phyloP scores from a whole-genome alignment of 148 eudicot genomes.

The Fallopia convolvulus region DNA sequence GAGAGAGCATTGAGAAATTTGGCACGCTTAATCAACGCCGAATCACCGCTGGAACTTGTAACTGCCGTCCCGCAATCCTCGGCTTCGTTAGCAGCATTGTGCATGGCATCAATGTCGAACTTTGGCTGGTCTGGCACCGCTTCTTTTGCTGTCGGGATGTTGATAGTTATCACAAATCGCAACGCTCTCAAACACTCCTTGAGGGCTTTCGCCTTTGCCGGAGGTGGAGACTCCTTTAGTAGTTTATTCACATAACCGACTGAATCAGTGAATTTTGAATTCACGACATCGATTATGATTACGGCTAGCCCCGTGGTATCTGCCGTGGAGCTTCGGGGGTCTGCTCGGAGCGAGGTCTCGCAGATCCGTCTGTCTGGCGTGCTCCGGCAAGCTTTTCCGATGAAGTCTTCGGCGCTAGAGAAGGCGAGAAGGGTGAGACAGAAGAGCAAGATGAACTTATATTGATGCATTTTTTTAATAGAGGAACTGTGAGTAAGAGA shows the following conservation, averaged over 20 bases:
- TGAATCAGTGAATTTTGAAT: constrained; percentile 20
- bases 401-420: constrained; percentile 18
- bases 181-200: constrained; percentile 13
- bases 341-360: constrained; percentile 26
- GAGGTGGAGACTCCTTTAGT: constrained; percentile 17
- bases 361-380: constrained; percentile 30
- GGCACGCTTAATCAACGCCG: constrained; percentile 14
- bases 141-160: constrained; percentile 14
- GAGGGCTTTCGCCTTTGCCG: constrained; percentile 12
- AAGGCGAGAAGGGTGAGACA: not conserved
- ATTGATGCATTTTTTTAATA: too few species aligned
- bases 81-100: constrained; percentile 26
- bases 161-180: constrained; percentile 14
- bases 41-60: not conserved
- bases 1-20: constrained; percentile 18
- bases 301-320: constrained; percentile 17
- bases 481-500: too few species aligned
- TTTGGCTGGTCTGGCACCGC: constrained; percentile 29
- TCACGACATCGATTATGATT: constrained; percentile 30
- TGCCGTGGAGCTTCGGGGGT: constrained; percentile 28
- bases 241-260: constrained; percentile 10
- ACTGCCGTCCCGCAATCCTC: constrained; percentile 16
- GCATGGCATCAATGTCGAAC: constrained; percentile 32
- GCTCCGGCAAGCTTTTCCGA: constrained; percentile 16
- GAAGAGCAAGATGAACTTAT: not conserved